Percentiles rank a stretch among this genome's conserved stretches.
phyloP scores from a whole-genome alignment of 169 alveolate genomes.

The Pseudocohnilembus persalinus region DNA sequence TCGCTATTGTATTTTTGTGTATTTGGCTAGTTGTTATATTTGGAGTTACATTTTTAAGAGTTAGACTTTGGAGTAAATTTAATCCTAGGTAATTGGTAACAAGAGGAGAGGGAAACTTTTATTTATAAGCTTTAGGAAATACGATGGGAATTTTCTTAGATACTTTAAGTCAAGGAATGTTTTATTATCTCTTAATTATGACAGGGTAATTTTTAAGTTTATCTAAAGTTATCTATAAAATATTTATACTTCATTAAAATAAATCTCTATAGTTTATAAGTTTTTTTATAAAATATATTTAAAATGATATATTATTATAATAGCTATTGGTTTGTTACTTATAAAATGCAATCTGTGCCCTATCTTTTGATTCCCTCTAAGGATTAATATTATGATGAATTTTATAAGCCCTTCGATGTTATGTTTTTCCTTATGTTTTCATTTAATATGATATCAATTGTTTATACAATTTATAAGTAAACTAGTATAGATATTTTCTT shows the following conservation, averaged over 20 bases:
- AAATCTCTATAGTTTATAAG: too few relatives aligned
- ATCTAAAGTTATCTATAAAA: too few relatives aligned
- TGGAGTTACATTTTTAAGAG: background rate
- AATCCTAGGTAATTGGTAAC: background rate
- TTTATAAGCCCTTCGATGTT: constrained; percentile 35
- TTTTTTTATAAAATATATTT: too few relatives aligned
- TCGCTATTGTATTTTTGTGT: background rate
- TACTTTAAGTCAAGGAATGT: background rate
- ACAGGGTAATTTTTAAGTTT: too few relatives aligned
- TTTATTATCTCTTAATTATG: background rate
- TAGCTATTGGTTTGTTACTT: constrained; percentile 70
- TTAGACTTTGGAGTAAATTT: too few relatives aligned
- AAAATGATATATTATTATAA: too few relatives aligned
- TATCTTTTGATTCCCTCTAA: constrained; percentile 56
- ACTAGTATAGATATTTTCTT: constrained; percentile 32
- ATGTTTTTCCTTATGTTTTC: constrained; percentile 24
- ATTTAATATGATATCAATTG: constrained; percentile 12
- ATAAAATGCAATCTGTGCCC: constrained; percentile 60
- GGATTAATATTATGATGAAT: constrained; percentile 9
- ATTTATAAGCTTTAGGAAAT: background rate
- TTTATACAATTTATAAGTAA: constrained; percentile 14
- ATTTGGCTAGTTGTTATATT: background rate
- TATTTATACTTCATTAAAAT: too few relatives aligned
- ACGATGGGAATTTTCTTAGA: background rate
- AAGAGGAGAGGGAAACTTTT: background rate